phyloP scores from a whole-genome alignment of 495 filamentous ascomycete genomes.

The Penicillium chermesinum region DNA sequence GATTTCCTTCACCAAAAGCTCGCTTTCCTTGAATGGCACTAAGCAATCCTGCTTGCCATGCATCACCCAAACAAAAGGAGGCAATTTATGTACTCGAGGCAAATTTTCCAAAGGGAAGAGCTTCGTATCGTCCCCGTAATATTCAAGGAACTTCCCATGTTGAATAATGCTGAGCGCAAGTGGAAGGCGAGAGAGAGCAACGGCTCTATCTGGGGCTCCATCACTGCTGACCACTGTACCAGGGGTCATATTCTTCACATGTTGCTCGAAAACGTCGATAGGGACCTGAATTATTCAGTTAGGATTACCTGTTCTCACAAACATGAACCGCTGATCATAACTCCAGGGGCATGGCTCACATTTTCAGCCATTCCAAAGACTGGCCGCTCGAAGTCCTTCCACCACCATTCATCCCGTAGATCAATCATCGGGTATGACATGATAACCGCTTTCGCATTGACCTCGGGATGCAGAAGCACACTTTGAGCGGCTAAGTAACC shows the following conservation, averaged over 20 bases:
- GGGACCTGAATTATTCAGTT: constrained; percentile 2
- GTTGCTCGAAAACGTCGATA: constrained; percentile 8
- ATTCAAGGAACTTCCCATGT: constrained; percentile 15
- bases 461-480: constrained; percentile 10
- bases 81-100: background rate
- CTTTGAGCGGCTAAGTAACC: constrained; percentile 15
- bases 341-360: background rate
- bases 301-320: too few relatives aligned
- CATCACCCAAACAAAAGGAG: constrained; percentile 12
- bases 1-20: constrained; percentile 4
- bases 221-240: constrained; percentile 1
- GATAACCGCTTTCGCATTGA: constrained; percentile 6
- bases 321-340: too few relatives aligned
- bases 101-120: constrained; percentile 13
- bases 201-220: background rate
- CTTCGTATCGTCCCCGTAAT: constrained; percentile 7
- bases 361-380: constrained; percentile 9
- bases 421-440: constrained; percentile 17
- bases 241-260: constrained; percentile 1
- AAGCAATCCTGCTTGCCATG: constrained; percentile 20
- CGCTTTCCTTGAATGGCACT: constrained; percentile 10
- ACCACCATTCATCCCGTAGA: constrained; percentile 11
- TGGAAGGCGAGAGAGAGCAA: background rate
- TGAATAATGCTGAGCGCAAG: constrained; percentile 14
- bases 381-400: constrained; percentile 10